Evolutionary conservation across 352 stramenopile genomes (phyloP).

Genomic region (Phytophthora pluvialis): DNA sequence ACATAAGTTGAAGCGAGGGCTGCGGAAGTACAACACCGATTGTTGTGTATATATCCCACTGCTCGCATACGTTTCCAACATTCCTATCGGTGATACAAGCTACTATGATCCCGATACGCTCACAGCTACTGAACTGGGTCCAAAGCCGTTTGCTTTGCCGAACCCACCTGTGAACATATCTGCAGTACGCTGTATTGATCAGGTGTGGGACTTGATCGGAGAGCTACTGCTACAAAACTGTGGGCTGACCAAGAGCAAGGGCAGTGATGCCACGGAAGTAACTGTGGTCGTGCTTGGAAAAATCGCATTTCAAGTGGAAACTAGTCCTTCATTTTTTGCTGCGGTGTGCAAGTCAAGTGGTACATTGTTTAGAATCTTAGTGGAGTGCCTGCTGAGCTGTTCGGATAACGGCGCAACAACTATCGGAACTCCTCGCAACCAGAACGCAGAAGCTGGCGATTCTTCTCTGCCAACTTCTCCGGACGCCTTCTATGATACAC

Average conservation of each 20-base stretch:
- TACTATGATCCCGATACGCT: constrained; percentile 53
- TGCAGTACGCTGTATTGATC: constrained; percentile 42
- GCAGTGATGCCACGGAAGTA: constrained; percentile 36
- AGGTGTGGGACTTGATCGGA: constrained; percentile 75
- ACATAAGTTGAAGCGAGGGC: constrained; percentile 51
- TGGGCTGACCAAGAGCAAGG: constrained; percentile 6
- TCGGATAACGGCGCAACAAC: not conserved
- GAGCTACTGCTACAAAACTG: constrained; percentile 61
- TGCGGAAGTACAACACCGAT: constrained; percentile 53
- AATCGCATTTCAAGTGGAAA: constrained; percentile 54
- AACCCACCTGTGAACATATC: constrained; percentile 26
- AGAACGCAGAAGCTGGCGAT: not conserved
- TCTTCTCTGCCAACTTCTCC: not conserved
- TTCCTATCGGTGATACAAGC: constrained; percentile 60
- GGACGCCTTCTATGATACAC: not conserved
- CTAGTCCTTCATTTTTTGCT: constrained; percentile 57
- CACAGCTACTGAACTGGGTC: not conserved
- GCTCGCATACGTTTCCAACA: constrained; percentile 67
- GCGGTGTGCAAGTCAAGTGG: constrained; percentile 60
- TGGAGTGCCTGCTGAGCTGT: constrained; percentile 29
- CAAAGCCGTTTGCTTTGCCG: constrained; percentile 44
- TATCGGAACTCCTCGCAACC: not conserved
- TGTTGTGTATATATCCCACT: constrained; percentile 63
- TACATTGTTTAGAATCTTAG: constrained; percentile 51
- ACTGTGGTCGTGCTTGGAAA: constrained; percentile 56